phyloP scores from a whole-genome alignment of 495 filamentous ascomycete species.

The Daldinia vernicosa region DNA sequence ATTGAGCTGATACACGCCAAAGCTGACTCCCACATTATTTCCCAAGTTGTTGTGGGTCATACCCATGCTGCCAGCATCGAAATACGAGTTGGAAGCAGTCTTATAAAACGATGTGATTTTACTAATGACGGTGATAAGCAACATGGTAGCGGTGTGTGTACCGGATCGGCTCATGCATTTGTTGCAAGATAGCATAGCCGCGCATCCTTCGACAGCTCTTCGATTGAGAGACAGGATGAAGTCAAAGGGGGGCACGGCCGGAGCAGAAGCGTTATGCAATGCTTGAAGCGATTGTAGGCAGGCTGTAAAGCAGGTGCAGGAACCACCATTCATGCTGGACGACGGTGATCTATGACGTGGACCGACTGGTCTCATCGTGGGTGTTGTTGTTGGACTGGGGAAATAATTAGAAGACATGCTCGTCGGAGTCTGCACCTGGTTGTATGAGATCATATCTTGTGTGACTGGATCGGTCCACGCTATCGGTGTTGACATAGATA shows the following conservation, averaged over 20 bases:
- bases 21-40: slow-evolving; percentile 47
- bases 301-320: slow-evolving; percentile 57
- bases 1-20: slow-evolving; percentile 56
- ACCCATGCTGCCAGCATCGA: slow-evolving; percentile 42
- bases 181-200: slow-evolving; percentile 54
- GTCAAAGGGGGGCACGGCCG: slow-evolving; percentile 53
- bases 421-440: slow-evolving; percentile 46
- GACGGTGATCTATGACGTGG: slow-evolving; percentile 48
- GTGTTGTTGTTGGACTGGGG: slow-evolving; percentile 50
- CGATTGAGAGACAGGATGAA: slow-evolving; percentile 55
- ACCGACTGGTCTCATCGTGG: slow-evolving; percentile 43
- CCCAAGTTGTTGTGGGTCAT: slow-evolving; percentile 39
- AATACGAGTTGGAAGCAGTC: slow-evolving; percentile 51
- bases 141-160: slow-evolving; percentile 56
- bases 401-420: slow-evolving; percentile 49
- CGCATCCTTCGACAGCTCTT: slow-evolving; percentile 59
- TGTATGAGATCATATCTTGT: slow-evolving; percentile 44
- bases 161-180: slow-evolving; percentile 54
- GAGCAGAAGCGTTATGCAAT: slow-evolving; percentile 56
- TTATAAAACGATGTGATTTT: slow-evolving; percentile 60
- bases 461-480: slow-evolving; percentile 33
- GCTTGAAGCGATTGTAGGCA: slow-evolving; percentile 58
- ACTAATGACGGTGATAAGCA: slow-evolving; percentile 57
- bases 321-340: slow-evolving; percentile 40
- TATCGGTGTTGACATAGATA: slow-evolving; percentile 47